Base-by-base conservation (phyloP, 768 basidiomycete species). In the Mycena rebaudengoi region DNA sequence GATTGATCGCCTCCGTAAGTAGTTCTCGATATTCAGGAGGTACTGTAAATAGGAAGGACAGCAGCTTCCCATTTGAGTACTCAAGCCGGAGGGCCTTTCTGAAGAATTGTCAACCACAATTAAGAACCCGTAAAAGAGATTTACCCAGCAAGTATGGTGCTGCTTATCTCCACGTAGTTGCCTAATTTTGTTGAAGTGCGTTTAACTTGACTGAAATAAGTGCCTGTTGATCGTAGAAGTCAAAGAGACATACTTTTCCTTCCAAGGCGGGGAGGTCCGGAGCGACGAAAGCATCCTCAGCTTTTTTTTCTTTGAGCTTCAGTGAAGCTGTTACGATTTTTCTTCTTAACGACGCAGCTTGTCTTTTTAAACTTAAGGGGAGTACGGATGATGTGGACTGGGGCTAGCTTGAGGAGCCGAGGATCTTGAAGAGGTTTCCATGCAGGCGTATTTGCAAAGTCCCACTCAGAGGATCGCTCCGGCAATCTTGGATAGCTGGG, bases 401-500 rank as follows among this genome's bases (percentile, higher is more conserved):
- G 32, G 1, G 56, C 33, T 4, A 58, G 16, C 21, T 25, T 23
- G 5, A 11, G 26, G 18, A 26, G 25, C 7, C 18, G 23, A 20
- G 58, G 58, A 26, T 56, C 55, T 5, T 30, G 20, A 5, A 60
- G 39, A 7, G 46, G 39, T 26, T 60, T 60, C 58, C 58, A 60
- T 11, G 33, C n/a, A 3, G 39, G 37, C 10, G 25, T 29, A 2
- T n/a, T 10, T 1, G 25, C 13, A 20, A n/a, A 43, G 43, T 50
- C 29, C 58, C 58, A 60, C 14, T 60, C 58, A 0, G 49, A 29
- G 1, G 46, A 60, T 11, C 58, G 35, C 10, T 25, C 10, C 7
- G 23, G 39, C 3, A 60, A 30, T 23, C 10, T 41, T 10, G 35
- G 33, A 8, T 5, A 48, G 3, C 45, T 49, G 14, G 4, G 28